Evolutionary conservation across 441 rosid species (phyloP).

Genomic region (Brassica balearica): DNA sequence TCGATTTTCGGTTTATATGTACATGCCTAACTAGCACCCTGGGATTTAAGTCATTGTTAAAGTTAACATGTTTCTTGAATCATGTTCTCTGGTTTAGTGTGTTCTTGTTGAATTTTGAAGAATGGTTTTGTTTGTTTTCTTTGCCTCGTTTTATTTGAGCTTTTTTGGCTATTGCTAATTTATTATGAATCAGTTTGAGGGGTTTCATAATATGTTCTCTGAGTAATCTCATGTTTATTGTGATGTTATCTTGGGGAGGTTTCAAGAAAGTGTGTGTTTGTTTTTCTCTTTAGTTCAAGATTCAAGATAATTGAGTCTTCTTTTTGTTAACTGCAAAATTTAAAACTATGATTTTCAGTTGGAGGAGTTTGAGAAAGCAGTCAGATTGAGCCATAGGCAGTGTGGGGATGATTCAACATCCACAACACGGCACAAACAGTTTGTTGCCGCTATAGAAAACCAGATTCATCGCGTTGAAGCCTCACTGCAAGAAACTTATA

Average conservation of each 20-base stretch:
- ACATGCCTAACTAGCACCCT: neutral
- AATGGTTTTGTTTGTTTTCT: neutral
- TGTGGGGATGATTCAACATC: slow-evolving; percentile 50
- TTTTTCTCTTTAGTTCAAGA: neutral
- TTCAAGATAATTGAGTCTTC: neutral
- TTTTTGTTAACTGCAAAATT: neutral
- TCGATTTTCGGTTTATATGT: neutral
- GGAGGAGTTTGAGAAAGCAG: slow-evolving; percentile 89
- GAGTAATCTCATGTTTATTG: neutral
- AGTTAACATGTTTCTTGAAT: slow-evolving; percentile 5
- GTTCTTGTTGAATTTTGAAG: neutral
- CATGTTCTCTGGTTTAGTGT: slow-evolving; percentile 8
- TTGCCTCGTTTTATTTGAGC: neutral
- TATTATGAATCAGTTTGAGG: neutral
- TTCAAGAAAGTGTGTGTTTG: neutral
- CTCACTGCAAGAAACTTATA: slow-evolving; percentile 57
- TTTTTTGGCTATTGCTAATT: neutral
- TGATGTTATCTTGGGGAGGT: neutral
- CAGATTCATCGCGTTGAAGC: slow-evolving; percentile 68
- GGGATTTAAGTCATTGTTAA: neutral
- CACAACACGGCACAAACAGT: slow-evolving; percentile 70
- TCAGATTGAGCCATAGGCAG: slow-evolving; percentile 61
- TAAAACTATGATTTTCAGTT: slow-evolving; percentile 51
- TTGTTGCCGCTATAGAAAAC: slow-evolving; percentile 67
- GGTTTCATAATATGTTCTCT: neutral